Percentiles rank a stretch among this genome's conserved stretches.
Evolutionary conservation across 352 stramenopile species (phyloP).

Genomic region (Globisporangium polare): DNA sequence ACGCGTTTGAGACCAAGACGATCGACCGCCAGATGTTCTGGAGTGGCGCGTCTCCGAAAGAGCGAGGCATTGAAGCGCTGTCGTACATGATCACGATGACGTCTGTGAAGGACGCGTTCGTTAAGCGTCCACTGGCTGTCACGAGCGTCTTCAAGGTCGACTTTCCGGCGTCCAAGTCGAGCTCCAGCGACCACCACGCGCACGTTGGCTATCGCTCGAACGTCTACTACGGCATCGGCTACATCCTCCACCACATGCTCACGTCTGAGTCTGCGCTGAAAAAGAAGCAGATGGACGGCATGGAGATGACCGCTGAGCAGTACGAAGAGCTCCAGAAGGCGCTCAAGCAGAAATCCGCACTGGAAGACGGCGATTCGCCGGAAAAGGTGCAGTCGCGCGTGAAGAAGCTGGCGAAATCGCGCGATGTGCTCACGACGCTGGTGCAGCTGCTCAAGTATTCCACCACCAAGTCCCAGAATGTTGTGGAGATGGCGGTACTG

Average conservation of each 20-base stretch:
- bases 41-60: constrained; percentile 71
- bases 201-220: constrained; percentile 72
- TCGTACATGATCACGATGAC: constrained; percentile 86
- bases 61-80: constrained; percentile 77
- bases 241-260: constrained; percentile 92
- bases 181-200: constrained; percentile 23
- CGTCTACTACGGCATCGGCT: constrained; percentile 92
- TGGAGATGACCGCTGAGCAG: constrained; percentile 96
- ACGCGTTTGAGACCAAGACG: constrained; percentile 44
- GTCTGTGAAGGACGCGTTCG: constrained; percentile 73
- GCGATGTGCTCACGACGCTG: constrained; percentile 66
- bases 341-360: constrained; percentile 91
- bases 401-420: constrained; percentile 38
- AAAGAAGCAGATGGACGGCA: constrained; percentile 95
- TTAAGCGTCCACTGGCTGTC: constrained; percentile 47
- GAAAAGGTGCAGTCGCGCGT: constrained; percentile 71
- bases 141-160: constrained; percentile 70
- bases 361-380: constrained; percentile 88
- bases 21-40: constrained; percentile 45
- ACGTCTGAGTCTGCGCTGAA: constrained; percentile 93
- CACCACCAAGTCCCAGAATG: constrained; percentile 70
- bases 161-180: constrained; percentile 33
- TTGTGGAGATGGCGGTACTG: constrained; percentile 68
- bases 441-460: constrained; percentile 77
- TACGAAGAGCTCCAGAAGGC: constrained; percentile 97